Evolutionary conservation across 257 asterid species (phyloP).

Genomic region (Solanum acaule): DNA sequence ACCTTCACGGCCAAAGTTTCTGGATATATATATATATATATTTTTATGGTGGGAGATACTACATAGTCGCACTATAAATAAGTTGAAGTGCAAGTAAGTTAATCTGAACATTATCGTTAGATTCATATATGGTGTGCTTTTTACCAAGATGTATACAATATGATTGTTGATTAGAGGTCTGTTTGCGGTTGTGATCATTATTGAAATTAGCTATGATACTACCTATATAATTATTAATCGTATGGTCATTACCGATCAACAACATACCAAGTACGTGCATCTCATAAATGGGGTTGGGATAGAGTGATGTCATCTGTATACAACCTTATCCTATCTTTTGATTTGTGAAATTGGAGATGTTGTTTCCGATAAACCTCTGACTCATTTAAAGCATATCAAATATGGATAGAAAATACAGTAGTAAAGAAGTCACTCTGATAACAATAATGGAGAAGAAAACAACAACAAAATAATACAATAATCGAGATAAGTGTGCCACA

Average conservation of each 20-base stretch:
- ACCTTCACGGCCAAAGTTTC: too few species aligned
- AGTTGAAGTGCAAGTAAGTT: too few species aligned
- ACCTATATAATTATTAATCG: background rate
- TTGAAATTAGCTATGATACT: too few species aligned
- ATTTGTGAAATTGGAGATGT: accelerated
- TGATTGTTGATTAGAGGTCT: too few species aligned
- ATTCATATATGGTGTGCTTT: too few species aligned
- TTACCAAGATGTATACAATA: background rate
- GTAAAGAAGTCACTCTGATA: accelerated
- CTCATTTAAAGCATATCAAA: background rate
- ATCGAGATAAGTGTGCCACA: background rate
- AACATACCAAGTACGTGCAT: background rate
- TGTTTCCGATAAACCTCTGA: background rate
- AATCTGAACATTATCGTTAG: background rate
- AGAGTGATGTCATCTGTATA: background rate
- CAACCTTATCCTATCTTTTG: too few species aligned
- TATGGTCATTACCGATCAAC: too few species aligned
- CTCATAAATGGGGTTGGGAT: accelerated
- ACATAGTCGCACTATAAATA: background rate
- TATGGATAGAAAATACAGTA: background rate
- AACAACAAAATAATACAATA: background rate
- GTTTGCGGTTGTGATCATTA: too few species aligned
- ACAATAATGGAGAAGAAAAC: background rate
- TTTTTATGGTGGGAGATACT: too few species aligned
- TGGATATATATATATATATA: too few species aligned